Evolutionary conservation across 257 asterid species (phyloP), one percentile per base, ranked within the genome.

Genomic region (Euphrasia confusa): DNA sequence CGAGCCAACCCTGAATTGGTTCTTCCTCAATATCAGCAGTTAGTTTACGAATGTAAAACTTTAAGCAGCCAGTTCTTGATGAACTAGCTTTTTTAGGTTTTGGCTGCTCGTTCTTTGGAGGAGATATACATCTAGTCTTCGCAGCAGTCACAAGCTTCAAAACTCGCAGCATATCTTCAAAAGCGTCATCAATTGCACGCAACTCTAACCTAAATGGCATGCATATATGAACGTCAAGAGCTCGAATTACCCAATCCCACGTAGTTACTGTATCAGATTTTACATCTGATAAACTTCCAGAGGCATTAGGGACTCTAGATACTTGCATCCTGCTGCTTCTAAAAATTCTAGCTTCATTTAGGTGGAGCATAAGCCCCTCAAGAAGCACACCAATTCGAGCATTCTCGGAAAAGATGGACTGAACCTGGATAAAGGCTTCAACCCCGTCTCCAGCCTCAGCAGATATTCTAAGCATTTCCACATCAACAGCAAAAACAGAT

Each of bases 391-490:
- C 99, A n/a, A 93, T 93, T 68, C 83, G 87, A 40, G 97, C 95
- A 84, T 93, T 93, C 83, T 93, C 99, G 53, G 99, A 93, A 79
- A 93, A 93, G 76, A 93, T 87, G 61, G 99, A 93, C 74, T 87
- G 95, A 35, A 93, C 92, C 82, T 85, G 92, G 72, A 87, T 69
- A 68, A 84, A 83, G 68, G 94, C 67, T 81, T 90, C 97, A 67
- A 93, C 96, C 37, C 99, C 99, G 79, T 93, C 99, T 63, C 97
- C 99, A 77, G 72, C 96, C 78, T 93, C 99, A 63, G 97, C 97
- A 71, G 94, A 85, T 69, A 93, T 74, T 53, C 71, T 75, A 54
- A 93, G 96, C 88, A 78, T 85, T 80, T 89, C 97, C 67, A 93
- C 90, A 76, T 93, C 99, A 67, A 93, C 69, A 42, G 99, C 99